Evolutionary conservation across 2,329 filamentous ascomycete genomes (phyloP).

Genomic region (Cercospora sp.): DNA sequence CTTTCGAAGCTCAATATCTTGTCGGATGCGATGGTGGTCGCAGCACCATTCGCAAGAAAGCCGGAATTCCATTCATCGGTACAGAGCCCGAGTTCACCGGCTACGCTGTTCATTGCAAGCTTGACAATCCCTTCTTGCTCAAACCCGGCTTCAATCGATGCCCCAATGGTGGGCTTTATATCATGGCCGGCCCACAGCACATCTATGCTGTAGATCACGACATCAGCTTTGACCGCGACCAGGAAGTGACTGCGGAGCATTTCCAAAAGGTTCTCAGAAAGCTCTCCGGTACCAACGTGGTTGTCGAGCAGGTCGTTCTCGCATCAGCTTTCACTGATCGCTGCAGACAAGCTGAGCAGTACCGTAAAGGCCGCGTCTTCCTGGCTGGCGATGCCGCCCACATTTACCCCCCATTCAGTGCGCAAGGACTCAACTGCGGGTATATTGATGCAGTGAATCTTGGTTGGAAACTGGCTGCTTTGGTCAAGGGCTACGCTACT

Average conservation of each 20-base stretch:
- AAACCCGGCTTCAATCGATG: neutral
- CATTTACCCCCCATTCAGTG: conserved; percentile 39
- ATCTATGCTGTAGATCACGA: neutral
- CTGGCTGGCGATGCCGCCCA: conserved; percentile 42
- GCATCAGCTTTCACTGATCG: neutral
- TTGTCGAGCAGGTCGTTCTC: neutral
- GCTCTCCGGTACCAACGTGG: neutral
- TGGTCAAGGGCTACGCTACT: conserved; percentile 5
- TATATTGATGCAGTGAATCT: conserved; percentile 41
- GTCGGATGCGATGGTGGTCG: conserved; percentile 16
- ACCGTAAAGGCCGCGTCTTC: conserved; percentile 22
- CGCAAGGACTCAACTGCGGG: conserved; percentile 44
- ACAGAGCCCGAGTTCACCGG: conserved; percentile 19
- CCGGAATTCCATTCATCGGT: conserved; percentile 14
- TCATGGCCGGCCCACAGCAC: neutral
- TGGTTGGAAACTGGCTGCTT: conserved; percentile 32
- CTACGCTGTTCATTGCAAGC: neutral
- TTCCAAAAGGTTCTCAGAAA: neutral
- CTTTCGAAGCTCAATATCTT: neutral
- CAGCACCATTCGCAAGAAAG: conserved; percentile 11
- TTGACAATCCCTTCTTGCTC: neutral
- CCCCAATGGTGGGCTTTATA: neutral
- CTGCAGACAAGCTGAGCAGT: neutral
- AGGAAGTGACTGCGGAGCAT: neutral
- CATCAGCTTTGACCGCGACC: neutral